phyloP scores from a whole-genome alignment of 139 green algal genomes.

The Auxenochlorella pyrenoidosa region DNA sequence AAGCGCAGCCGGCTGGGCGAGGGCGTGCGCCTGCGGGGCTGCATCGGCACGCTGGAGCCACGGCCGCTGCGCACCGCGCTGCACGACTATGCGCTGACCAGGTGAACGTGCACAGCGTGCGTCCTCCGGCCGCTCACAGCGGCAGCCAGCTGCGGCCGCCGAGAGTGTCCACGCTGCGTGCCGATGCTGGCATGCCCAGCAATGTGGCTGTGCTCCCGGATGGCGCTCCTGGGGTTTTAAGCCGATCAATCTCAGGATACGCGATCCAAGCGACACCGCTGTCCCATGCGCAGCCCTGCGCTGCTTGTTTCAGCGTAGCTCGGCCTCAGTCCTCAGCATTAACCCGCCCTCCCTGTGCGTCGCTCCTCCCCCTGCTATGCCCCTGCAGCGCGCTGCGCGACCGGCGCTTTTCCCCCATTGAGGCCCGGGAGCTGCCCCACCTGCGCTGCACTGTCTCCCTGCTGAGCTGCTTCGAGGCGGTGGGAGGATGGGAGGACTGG shows the following conservation, averaged over 20 bases:
- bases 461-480: conserved; percentile 77
- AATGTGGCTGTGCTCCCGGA: too few species aligned
- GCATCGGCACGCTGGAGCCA: conserved; percentile 85
- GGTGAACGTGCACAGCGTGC: conserved; percentile 33
- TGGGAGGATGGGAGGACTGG: conserved; percentile 76
- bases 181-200: too few species aligned
- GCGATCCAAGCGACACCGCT: too few species aligned
- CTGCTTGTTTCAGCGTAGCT: too few species aligned
- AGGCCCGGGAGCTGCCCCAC: conserved; percentile 50
- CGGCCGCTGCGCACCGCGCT: conserved; percentile 66
- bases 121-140: background rate
- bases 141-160: too few species aligned
- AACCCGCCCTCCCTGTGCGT: too few species aligned
- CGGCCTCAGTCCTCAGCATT: background rate
- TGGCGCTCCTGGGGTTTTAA: too few species aligned
- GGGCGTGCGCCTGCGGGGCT: conserved; percentile 69
- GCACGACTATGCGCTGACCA: conserved; percentile 82
- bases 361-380: background rate
- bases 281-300: too few species aligned
- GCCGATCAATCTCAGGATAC: too few species aligned
- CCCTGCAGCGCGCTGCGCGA: conserved; percentile 71
- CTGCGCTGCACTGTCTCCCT: conserved; percentile 86
- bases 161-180: too few species aligned
- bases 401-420: conserved; percentile 75
- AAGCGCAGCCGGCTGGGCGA: conserved; percentile 47